Evolutionary conservation across 2,329 filamentous ascomycete species (phyloP).

Genomic region (Cordyceps cicadae): DNA sequence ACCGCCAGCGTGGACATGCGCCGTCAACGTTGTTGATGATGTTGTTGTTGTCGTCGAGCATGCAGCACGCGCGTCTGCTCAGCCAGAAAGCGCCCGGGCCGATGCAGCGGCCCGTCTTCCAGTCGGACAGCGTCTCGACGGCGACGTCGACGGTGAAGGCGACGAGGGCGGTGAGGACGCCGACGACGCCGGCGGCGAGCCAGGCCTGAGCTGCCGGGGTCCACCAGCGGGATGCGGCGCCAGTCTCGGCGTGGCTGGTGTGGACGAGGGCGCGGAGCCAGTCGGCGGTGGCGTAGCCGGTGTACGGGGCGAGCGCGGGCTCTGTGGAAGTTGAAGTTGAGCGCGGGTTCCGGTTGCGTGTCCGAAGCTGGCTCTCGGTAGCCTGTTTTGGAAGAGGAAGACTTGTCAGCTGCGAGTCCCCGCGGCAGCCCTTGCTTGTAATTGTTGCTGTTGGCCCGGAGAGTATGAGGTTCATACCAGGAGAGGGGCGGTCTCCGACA

Average conservation of each 20-base stretch:
- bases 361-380: too few relatives aligned
- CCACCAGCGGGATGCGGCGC: constrained; percentile 21
- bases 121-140: constrained; percentile 88
- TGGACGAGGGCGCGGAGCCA: constrained; percentile 7
- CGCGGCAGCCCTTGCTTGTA: too few relatives aligned
- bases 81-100: constrained; percentile 67
- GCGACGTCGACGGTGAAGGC: constrained; percentile 85
- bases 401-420: too few relatives aligned
- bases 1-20: constrained; percentile 77
- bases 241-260: background rate
- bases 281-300: background rate
- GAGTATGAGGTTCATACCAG: background rate
- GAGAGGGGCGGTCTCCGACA: background rate
- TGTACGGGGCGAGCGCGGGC: background rate
- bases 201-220: constrained; percentile 62
- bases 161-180: constrained; percentile 71
- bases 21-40: constrained; percentile 39
- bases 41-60: constrained; percentile 49
- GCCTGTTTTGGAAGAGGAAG: too few relatives aligned
- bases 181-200: constrained; percentile 79
- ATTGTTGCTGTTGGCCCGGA: too few relatives aligned
- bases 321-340: background rate
- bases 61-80: constrained; percentile 88
- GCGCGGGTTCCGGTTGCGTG: too few relatives aligned
- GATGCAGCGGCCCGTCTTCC: constrained; percentile 87